Conservation (phyloP, 805 yeast species). For the Maudiozyma serrabonitensis region DNA sequence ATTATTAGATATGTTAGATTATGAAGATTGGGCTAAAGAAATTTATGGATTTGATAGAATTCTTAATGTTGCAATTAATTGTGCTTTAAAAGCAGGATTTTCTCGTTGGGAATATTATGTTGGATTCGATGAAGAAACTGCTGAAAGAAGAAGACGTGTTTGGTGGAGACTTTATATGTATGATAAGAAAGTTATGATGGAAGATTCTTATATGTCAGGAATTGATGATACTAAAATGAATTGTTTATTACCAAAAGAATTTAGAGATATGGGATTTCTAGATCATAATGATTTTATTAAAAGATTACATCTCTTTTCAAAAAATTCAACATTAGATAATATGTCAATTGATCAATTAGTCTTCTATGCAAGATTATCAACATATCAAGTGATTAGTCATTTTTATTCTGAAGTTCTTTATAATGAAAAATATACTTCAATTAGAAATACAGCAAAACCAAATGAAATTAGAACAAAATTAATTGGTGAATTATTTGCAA, state of each 20-base stretch:
- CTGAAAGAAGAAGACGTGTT: constrained; percentile 20
- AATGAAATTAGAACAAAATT: constrained; percentile 9
- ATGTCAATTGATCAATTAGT: constrained; percentile 9
- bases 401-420: constrained; percentile 19
- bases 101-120: constrained; percentile 28
- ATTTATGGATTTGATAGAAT: constrained; percentile 19
- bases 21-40: constrained; percentile 22
- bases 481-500: constrained; percentile 14
- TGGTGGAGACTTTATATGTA: constrained; percentile 26
- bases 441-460: constrained; percentile 20
- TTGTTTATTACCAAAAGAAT: constrained; percentile 20
- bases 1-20: constrained; percentile 19
- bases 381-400: constrained; percentile 9
- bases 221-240: constrained; percentile 17
- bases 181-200: constrained; percentile 13
- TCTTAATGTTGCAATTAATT: constrained; percentile 15
- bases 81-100: constrained; percentile 20
- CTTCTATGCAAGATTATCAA: constrained; percentile 17
- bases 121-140: constrained; percentile 21
- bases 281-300: constrained; percentile 15
- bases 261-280: constrained; percentile 18
- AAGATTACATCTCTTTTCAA: constrained; percentile 6
- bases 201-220: constrained; percentile 15
- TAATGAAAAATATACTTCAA: constrained; percentile 19
- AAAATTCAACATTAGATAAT: constrained; percentile 5